Evolutionary conservation across 106 monocot species (phyloP).

Genomic region (Xerophyta viscosa): DNA sequence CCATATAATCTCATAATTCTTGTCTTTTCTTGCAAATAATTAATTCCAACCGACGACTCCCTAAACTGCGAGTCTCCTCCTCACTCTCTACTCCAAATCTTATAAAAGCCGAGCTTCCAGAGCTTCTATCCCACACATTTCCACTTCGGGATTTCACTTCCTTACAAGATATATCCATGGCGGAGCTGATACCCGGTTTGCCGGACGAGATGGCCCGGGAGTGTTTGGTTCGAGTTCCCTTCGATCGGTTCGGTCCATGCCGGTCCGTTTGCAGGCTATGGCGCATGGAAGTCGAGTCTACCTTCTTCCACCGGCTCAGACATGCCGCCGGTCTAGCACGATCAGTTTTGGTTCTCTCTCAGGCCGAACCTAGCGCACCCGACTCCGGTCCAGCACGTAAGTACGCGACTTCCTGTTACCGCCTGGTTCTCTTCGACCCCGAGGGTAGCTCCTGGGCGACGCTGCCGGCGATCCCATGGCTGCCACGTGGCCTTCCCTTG

Average conservation of each 20-base stretch:
- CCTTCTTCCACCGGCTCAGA: slow-evolving; percentile 34
- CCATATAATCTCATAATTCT: no score
- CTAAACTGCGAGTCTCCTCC: no score
- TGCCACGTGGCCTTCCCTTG: slow-evolving; percentile 28
- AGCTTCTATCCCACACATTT: no score
- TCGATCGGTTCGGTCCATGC: slow-evolving; percentile 18
- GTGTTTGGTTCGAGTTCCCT: slow-evolving; percentile 52
- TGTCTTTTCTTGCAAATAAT: no score
- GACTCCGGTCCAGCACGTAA: slow-evolving; percentile 10
- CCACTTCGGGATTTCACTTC: no score
- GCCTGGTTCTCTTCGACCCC: slow-evolving; percentile 29
- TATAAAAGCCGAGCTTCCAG: no score
- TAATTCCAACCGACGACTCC: no score
- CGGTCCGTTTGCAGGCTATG: slow-evolving; percentile 36
- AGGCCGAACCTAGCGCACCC: slow-evolving; percentile 15
- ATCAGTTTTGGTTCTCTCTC: slow-evolving; percentile 22
- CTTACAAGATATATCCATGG: no score
- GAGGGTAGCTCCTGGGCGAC: slow-evolving; percentile 15
- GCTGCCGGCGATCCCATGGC: slow-evolving; percentile 28
- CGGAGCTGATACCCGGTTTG: slow-evolving; percentile 50
- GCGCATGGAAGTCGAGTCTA: slow-evolving; percentile 32
- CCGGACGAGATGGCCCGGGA: slow-evolving; percentile 65
- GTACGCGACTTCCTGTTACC: slow-evolving; percentile 13
- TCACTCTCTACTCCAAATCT: no score
- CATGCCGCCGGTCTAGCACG: slow-evolving; percentile 11